Percentiles rank a stretch among this genome's conserved stretches.
These are phyloP conservation scores for Trichosporon sp. DNA, from an alignment of 1,284 basidiomycete genomes.

Conservation along the genomic window DNA sequence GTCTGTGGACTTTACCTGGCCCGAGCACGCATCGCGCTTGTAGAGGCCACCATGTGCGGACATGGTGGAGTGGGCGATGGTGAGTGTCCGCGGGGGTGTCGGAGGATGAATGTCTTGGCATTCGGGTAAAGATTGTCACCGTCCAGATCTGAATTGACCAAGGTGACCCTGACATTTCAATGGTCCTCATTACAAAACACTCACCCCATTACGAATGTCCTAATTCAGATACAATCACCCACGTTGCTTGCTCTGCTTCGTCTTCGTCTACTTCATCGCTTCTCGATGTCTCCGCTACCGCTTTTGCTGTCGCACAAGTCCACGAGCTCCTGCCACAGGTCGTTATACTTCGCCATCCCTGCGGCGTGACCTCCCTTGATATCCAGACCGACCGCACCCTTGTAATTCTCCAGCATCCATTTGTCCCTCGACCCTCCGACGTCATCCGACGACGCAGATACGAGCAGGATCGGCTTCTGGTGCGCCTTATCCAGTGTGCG, in stretches of 20 bases:
- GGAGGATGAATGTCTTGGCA: not conserved
- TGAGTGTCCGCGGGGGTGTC: not conserved
- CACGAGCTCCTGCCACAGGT: conserved; percentile 52
- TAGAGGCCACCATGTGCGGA: not conserved
- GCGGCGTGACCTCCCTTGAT: conserved; percentile 62
- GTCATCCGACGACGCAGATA: conserved; percentile 57
- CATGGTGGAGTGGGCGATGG: conserved; percentile 13
- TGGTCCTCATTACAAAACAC: too few relatives aligned
- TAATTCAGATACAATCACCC: not conserved
- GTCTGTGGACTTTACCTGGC: conserved; percentile 13
- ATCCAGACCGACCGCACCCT: conserved; percentile 55
- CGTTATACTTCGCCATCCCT: conserved; percentile 58
- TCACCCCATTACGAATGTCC: not conserved
- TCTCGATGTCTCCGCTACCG: too few relatives aligned
- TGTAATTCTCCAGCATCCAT: conserved; percentile 60
- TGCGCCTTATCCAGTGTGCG: conserved; percentile 59
- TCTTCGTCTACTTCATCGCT: too few relatives aligned
- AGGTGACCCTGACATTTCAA: not conserved
- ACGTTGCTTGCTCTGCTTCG: too few relatives aligned
- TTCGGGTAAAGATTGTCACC: not conserved
- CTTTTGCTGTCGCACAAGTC: not conserved
- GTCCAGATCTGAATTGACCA: not conserved
- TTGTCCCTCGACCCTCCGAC: conserved; percentile 58
- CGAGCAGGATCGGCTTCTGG: conserved; percentile 59
- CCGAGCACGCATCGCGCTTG: conserved; percentile 18